phyloP scores from a whole-genome alignment of 2,329 filamentous ascomycete genomes.

The Chaetomium olivaceum region DNA sequence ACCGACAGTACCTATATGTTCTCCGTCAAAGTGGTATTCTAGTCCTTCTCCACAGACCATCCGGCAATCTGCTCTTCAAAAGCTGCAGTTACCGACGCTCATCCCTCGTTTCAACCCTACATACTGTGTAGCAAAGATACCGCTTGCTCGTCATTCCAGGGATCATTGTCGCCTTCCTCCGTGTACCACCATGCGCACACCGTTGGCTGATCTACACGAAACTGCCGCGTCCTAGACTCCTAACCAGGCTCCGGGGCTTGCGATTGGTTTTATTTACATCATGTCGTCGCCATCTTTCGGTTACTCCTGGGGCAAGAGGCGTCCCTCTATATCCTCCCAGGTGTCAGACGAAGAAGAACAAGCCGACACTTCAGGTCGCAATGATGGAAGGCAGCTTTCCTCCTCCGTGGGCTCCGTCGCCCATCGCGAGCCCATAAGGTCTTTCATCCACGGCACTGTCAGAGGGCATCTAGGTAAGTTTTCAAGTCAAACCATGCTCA shows the following conservation, averaged over 20 bases:
- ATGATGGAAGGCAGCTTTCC: conserved; percentile 41
- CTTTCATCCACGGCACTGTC: conserved; percentile 67
- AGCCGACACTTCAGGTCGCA: conserved; percentile 30
- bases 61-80: background rate
- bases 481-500: background rate
- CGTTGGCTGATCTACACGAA: conserved; percentile 3
- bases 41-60: too few species aligned
- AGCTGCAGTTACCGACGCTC: background rate
- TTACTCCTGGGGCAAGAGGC: conserved; percentile 29
- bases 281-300: conserved; percentile 34
- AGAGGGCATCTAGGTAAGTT: conserved; percentile 57
- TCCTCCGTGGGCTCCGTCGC: conserved; percentile 44
- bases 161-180: conserved; percentile 8
- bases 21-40: too few species aligned
- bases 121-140: background rate
- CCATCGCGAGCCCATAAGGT: conserved; percentile 67
- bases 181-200: conserved; percentile 24
- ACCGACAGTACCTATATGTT: too few species aligned
- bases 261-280: background rate
- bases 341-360: conserved; percentile 36
- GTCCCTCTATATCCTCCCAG: conserved; percentile 29
- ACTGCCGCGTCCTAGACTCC: conserved; percentile 11
- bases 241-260: background rate
- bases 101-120: background rate
- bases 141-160: conserved; percentile 5